Conservation (phyloP, 352 stramenopile species). For the Phytopythium sindhum region DNA sequence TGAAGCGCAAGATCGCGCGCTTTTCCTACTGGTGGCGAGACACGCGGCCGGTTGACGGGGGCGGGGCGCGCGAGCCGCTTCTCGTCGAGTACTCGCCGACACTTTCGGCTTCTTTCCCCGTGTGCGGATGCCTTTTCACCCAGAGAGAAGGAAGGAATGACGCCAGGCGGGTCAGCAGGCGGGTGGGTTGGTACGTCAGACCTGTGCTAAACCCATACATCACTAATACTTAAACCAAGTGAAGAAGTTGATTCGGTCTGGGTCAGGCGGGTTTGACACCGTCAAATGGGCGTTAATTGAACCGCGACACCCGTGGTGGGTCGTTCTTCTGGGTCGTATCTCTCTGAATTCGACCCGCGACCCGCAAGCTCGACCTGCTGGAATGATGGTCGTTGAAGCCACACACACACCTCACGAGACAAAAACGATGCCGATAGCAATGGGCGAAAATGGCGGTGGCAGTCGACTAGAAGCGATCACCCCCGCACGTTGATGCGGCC, state of each 20-base stretch:
- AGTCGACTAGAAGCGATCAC: too few species aligned
- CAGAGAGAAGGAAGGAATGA: slow-evolving; percentile 3
- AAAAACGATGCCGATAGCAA: not conserved
- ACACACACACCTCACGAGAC: not conserved
- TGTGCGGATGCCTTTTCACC: slow-evolving; percentile 3
- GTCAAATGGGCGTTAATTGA: too few species aligned
- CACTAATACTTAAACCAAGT: too few species aligned
- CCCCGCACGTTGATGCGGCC: too few species aligned
- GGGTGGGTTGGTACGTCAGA: not conserved
- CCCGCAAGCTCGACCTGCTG: not conserved
- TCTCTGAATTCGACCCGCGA: not conserved
- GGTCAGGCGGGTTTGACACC: not conserved
- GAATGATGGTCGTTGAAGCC: slow-evolving; percentile 10
- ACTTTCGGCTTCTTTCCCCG: not conserved
- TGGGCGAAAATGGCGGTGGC: too few species aligned
- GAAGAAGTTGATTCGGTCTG: not conserved
- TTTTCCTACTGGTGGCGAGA: not conserved
- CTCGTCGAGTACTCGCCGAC: not conserved
- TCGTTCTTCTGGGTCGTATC: not conserved
- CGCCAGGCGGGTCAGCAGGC: not conserved
- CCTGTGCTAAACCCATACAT: not conserved
- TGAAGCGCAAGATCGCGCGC: not conserved
- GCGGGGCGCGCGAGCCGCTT: not conserved
- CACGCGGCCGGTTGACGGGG: not conserved
- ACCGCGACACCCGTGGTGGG: too few species aligned